Evolutionary conservation across 805 yeast species (phyloP).

Genomic region (Yarrowia sp.): DNA sequence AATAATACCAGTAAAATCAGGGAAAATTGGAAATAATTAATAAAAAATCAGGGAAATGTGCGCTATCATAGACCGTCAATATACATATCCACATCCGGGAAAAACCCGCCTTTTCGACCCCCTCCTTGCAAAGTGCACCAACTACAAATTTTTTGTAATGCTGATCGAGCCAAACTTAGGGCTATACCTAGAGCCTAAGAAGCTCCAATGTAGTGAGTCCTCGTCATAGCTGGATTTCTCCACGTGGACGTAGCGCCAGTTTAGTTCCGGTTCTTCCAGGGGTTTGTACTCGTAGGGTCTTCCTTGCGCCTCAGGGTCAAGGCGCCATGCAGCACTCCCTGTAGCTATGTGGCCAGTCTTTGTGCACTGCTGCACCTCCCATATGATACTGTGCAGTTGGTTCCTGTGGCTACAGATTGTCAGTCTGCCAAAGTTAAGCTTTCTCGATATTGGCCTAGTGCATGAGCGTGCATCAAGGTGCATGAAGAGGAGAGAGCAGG

Average conservation of each 20-base stretch:
- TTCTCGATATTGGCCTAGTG: constrained; percentile 10
- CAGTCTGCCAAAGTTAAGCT: neutral
- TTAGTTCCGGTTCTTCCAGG: too few relatives aligned
- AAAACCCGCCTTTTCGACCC: too few relatives aligned
- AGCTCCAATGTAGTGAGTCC: neutral
- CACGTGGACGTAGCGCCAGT: neutral
- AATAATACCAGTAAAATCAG: too few relatives aligned
- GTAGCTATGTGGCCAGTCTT: neutral
- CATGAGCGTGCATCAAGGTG: neutral
- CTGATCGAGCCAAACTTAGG: neutral
- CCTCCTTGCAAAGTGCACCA: too few relatives aligned
- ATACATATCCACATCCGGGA: too few relatives aligned
- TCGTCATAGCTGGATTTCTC: neutral
- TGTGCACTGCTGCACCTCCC: neutral
- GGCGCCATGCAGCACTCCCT: neutral
- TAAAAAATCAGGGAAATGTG: too few relatives aligned
- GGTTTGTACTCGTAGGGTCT: too few relatives aligned
- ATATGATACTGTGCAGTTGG: constrained; percentile 18
- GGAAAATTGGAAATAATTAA: too few relatives aligned
- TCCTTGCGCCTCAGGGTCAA: too few relatives aligned
- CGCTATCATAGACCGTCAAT: too few relatives aligned
- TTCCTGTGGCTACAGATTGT: constrained; percentile 20
- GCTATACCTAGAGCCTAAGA: constrained; percentile 4
- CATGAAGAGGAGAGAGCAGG: neutral
- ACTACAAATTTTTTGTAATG: neutral